These are phyloP conservation scores for Metroxylon sagu DNA, from an alignment of 176 grass and related monocot species.

Conservation along the genomic window DNA sequence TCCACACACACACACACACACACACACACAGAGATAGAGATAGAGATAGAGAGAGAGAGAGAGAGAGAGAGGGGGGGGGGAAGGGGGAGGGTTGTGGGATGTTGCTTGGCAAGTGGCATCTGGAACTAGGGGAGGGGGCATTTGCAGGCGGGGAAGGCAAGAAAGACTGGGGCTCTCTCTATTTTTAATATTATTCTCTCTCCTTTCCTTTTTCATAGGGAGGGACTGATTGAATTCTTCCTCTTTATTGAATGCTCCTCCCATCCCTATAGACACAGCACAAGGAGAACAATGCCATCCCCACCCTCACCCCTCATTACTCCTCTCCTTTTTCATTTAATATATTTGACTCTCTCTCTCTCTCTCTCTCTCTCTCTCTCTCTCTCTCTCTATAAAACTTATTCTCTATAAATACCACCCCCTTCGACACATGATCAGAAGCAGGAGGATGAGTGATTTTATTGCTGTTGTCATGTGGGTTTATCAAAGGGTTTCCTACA, in stretches of 20 bases:
- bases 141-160: neutral
- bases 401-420: neutral
- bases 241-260: too few relatives aligned
- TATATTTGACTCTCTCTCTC: neutral
- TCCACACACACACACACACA: too few relatives aligned
- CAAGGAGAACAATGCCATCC: neutral
- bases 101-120: too few relatives aligned
- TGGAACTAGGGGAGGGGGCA: neutral
- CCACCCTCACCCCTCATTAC: neutral
- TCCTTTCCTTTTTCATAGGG: too few relatives aligned
- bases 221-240: too few relatives aligned
- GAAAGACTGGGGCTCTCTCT: neutral
- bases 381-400: neutral
- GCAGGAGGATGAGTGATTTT: neutral
- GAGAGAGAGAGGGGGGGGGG: too few relatives aligned
- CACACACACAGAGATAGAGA: too few relatives aligned
- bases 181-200: neutral
- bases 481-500: conserved; percentile 16
- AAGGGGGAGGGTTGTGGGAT: too few relatives aligned
- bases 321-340: neutral
- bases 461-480: conserved; percentile 6
- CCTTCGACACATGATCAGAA: neutral
- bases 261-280: neutral
- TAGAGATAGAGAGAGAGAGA: too few relatives aligned
- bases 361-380: conserved; percentile 3